phyloP scores from a whole-genome alignment of 2,329 filamentous ascomycete genomes.

The Fusarium newnesense region DNA sequence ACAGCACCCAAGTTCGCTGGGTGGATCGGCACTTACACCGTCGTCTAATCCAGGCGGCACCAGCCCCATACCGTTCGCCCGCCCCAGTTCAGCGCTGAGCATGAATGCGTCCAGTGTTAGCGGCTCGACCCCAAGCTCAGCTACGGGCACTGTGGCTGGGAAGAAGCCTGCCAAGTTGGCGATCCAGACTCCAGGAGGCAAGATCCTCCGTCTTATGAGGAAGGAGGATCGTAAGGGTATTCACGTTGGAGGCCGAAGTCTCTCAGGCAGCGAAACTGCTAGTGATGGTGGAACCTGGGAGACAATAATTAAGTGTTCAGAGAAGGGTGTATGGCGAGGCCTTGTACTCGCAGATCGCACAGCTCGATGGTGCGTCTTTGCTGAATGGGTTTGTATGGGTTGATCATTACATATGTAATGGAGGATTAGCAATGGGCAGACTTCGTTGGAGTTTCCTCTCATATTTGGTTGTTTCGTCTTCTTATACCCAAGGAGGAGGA shows the following conservation, averaged over 20 bases:
- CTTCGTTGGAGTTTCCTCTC: conserved; percentile 34
- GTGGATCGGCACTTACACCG: conserved; percentile 54
- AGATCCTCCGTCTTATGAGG: conserved; percentile 88
- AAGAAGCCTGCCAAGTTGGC: conserved; percentile 95
- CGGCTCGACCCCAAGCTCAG: conserved; percentile 66
- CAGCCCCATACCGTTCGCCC: conserved; percentile 70
- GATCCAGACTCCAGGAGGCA: conserved; percentile 92
- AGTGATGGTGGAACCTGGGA: conserved; percentile 84
- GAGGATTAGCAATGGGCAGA: conserved; percentile 12
- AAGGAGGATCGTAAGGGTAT: conserved; percentile 76
- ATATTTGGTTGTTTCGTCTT: conserved; percentile 33
- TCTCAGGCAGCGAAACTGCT: conserved; percentile 62
- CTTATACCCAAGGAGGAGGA: conserved; percentile 40
- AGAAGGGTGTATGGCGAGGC: conserved; percentile 82
- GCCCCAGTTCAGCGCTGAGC: conserved; percentile 72
- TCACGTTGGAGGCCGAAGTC: conserved; percentile 57
- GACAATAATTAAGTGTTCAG: conserved; percentile 90
- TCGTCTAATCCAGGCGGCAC: conserved; percentile 59
- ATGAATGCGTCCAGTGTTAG: conserved; percentile 69
- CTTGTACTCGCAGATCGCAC: conserved; percentile 85
- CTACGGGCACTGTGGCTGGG: conserved; percentile 62
- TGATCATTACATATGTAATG: conserved; percentile 26
- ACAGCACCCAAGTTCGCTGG: conserved; percentile 79
- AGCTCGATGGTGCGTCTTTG: conserved; percentile 91
- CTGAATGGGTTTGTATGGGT: conserved; percentile 77